A percentile compares a stretch with the other conserved stretches of the same genome.
These are phyloP conservation scores for Syzygium aromaticum DNA, from an alignment of 345 rosid species.

Conservation along the genomic window DNA sequence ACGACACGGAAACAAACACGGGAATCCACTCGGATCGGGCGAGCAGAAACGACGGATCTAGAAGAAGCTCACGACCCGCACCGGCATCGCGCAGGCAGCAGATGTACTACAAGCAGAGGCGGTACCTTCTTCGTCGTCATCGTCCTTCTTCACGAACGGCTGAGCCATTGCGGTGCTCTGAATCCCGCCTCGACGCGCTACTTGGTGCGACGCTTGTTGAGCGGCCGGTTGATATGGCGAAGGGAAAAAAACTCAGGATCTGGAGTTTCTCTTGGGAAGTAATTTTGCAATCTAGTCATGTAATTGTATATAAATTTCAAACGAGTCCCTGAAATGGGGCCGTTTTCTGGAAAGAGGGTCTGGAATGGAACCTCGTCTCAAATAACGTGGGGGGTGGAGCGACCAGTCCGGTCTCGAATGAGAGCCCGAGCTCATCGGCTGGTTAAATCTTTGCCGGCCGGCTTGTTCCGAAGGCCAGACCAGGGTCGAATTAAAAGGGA, in stretches of 20 bases:
- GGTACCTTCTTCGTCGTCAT: conserved; percentile 96
- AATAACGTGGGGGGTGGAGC: not conserved
- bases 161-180: conserved; percentile 58
- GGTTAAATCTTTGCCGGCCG: not conserved
- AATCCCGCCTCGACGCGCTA: not conserved
- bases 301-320: not conserved
- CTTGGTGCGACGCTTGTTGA: not conserved
- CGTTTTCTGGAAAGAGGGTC: too few species aligned
- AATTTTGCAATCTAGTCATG: not conserved
- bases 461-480: not conserved
- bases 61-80: not conserved
- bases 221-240: not conserved
- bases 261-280: not conserved
- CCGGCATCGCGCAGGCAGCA: not conserved
- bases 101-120: not conserved
- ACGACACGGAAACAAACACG: not conserved
- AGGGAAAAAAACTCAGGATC: not conserved
- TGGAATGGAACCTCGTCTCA: too few species aligned
- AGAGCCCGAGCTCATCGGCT: not conserved
- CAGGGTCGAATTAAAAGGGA: not conserved
- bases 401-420: not conserved
- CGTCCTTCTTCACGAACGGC: conserved; percentile 92
- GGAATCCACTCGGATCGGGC: not conserved
- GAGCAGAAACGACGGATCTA: not conserved
- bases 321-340: not conserved